Conservation (phyloP, 805 yeast species). For the Nakazawaea ernobii region DNA sequence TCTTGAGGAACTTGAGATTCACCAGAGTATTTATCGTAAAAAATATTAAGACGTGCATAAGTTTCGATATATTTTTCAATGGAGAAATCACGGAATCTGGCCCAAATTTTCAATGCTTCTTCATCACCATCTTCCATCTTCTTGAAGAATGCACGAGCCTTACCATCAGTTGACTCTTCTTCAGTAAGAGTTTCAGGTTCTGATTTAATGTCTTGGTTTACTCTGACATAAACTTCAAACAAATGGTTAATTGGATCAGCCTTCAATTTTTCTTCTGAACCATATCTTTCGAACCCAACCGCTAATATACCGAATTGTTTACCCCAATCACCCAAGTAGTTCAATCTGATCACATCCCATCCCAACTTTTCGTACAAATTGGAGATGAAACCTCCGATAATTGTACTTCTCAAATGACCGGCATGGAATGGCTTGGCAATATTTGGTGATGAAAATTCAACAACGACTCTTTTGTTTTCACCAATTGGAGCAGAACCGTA, state of each 20-base stretch:
- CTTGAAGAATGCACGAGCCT: conserved; percentile 84
- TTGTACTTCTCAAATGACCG: conserved; percentile 96
- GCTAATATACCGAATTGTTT: conserved; percentile 97
- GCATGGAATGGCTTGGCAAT: conserved; percentile 99
- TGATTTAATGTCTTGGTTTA: conserved; percentile 69
- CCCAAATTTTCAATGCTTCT: conserved; percentile 73
- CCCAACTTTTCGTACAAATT: conserved; percentile 88
- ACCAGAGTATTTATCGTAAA: conserved; percentile 87
- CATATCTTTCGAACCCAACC: conserved; percentile 84
- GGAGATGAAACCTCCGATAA: conserved; percentile 92
- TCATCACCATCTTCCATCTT: conserved; percentile 92
- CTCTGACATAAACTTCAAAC: conserved; percentile 86
- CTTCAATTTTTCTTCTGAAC: conserved; percentile 64
- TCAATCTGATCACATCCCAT: conserved; percentile 87
- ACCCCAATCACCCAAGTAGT: conserved; percentile 99
- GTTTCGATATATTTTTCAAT: conserved; percentile 82
- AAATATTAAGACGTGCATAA: conserved; percentile 86
- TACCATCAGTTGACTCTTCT: conserved; percentile 57
- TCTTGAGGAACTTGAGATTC: conserved; percentile 88
- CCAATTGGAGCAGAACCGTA: conserved; percentile 80
- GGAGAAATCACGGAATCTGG: conserved; percentile 82
- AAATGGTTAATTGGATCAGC: conserved; percentile 89
- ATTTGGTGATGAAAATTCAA: conserved; percentile 96
- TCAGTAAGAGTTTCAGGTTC: conserved; percentile 46
- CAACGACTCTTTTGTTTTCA: conserved; percentile 58